Percentiles rank a stretch among this genome's conserved stretches.
Evolutionary conservation across 2,329 filamentous ascomycete genomes (phyloP).

Genomic region (Aspergillus sp.): DNA sequence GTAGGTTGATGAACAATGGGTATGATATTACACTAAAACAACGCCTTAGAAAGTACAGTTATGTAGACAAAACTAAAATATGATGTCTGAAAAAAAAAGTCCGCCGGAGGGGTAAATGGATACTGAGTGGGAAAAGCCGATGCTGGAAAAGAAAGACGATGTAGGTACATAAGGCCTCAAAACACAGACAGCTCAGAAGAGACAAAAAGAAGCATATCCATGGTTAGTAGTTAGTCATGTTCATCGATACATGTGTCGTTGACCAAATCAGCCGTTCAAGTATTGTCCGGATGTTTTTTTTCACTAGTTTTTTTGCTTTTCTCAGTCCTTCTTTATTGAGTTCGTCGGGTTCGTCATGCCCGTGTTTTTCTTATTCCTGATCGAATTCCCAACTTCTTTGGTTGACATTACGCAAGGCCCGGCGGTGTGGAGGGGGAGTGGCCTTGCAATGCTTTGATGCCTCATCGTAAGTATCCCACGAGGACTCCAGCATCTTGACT

Average conservation of each 20-base stretch:
- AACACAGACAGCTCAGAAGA: not conserved
- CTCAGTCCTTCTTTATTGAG: not conserved
- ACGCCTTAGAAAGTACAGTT: not conserved
- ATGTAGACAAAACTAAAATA: not conserved
- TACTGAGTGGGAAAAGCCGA: not conserved
- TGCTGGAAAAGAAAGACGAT: slow-evolving; percentile 3
- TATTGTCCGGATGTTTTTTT: slow-evolving; percentile 9
- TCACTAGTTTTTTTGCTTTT: not conserved
- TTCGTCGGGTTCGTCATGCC: not conserved
- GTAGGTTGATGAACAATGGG: not conserved
- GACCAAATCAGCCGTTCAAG: slow-evolving; percentile 18
- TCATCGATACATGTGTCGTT: slow-evolving; percentile 23
- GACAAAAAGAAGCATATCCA: slow-evolving; percentile 6
- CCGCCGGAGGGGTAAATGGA: slow-evolving; percentile 10
- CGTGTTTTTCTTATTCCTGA: slow-evolving; percentile 29
- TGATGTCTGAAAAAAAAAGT: not conserved
- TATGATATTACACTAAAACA: not conserved
- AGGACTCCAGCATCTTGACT: slow-evolving; percentile 72
- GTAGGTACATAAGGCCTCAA: not conserved
- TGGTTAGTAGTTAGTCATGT: not conserved
- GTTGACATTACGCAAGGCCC: slow-evolving; percentile 33
- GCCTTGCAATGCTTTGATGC: slow-evolving; percentile 37
- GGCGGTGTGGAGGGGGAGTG: slow-evolving; percentile 32
- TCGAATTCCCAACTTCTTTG: slow-evolving; percentile 49
- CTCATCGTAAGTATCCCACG: slow-evolving; percentile 52